A percentile compares a stretch with the other conserved stretches of the same genome.
These are phyloP conservation scores for Tricholoma furcatifolium DNA, from an alignment of 768 basidiomycete species.

Conservation along the genomic window DNA sequence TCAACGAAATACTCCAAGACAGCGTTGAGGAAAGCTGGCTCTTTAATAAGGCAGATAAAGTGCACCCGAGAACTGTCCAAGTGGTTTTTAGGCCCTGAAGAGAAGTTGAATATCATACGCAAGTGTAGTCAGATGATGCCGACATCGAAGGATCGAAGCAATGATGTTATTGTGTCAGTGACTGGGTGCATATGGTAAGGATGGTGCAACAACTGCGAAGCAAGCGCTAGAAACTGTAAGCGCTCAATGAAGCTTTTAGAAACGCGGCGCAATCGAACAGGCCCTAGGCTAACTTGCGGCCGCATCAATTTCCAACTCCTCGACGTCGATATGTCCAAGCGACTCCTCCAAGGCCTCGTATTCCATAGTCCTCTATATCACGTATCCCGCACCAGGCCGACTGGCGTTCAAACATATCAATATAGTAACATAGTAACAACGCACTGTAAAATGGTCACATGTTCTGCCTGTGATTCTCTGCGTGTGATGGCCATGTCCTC, in stretches of 20 bases:
- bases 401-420: no score
- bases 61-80: constrained; percentile 7
- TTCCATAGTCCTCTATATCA: no score
- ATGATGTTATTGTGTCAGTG: not conserved
- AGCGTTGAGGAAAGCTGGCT: no score
- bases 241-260: not conserved
- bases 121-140: constrained; percentile 12
- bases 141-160: not conserved
- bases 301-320: no score
- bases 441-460: not conserved
- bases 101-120: constrained; percentile 6
- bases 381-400: no score
- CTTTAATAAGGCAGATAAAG: not conserved
- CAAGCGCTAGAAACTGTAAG: no score
- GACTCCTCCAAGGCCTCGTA: no score
- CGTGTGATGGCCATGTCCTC: constrained; percentile 6
- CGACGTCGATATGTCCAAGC: no score
- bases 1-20: no score
- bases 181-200: not conserved
- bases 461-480: constrained; percentile 9
- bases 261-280: not conserved
- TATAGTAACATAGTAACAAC: no score
- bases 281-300: not conserved
- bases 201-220: not conserved
- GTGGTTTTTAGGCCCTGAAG: not conserved